Conservation (phyloP, 768 basidiomycete species). For the Agrocybe pediades region DNA sequence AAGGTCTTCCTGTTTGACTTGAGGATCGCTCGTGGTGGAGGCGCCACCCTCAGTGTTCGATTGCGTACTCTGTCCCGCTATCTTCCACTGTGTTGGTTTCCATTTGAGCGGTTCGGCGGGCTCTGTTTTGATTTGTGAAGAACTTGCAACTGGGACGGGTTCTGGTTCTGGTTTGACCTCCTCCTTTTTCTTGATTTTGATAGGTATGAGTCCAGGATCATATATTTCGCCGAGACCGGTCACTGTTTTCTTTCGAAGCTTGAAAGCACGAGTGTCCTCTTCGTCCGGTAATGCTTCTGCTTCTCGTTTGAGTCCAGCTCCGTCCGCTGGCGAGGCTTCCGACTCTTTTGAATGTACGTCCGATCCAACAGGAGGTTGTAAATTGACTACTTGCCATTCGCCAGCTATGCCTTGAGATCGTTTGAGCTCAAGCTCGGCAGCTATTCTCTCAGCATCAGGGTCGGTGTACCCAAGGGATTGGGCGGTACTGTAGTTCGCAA, state of each 20-base stretch:
- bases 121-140: constrained; percentile 1
- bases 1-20: constrained; percentile 11
- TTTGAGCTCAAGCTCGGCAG: constrained; percentile 60
- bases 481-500: constrained; percentile 87
- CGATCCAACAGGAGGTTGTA: constrained; percentile 18
- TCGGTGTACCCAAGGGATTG: constrained; percentile 81
- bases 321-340: constrained; percentile 13
- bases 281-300: constrained; percentile 39
- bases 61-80: constrained; percentile 10
- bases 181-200: constrained; percentile 66
- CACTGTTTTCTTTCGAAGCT: constrained; percentile 65
- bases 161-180: constrained; percentile 26
- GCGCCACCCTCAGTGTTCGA: constrained; percentile 2
- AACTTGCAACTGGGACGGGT: constrained; percentile 8
- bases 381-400: constrained; percentile 70
- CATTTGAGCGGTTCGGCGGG: constrained; percentile 18
- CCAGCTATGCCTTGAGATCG: constrained; percentile 72
- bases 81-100: constrained; percentile 24
- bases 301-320: constrained; percentile 36
- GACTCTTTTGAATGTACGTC: constrained; percentile 1
- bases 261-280: constrained; percentile 64
- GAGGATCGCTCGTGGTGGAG: neutral
- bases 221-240: constrained; percentile 78
- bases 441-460: constrained; percentile 67
- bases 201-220: constrained; percentile 71